These are phyloP conservation scores for Xylaria flabelliformis DNA, from an alignment of 495 filamentous ascomycete species.

Conservation along the genomic window DNA sequence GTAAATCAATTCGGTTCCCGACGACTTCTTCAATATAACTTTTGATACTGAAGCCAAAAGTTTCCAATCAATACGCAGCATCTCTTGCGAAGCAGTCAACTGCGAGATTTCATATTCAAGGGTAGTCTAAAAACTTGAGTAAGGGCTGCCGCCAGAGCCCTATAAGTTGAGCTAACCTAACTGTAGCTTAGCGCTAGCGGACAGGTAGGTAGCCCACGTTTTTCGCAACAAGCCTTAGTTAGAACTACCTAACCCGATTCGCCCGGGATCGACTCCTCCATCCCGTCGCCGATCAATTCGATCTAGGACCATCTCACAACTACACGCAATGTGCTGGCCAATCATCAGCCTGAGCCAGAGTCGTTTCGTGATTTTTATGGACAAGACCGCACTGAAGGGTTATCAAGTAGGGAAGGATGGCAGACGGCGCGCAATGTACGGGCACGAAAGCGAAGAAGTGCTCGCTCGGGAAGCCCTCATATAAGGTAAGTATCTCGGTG, in stretches of 20 bases:
- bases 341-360: neutral
- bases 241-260: neutral
- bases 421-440: neutral
- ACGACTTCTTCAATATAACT: neutral
- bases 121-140: too few relatives aligned
- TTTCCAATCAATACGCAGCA: neutral
- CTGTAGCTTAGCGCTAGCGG: too few relatives aligned
- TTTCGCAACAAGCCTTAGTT: too few relatives aligned
- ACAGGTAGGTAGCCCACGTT: neutral
- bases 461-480: neutral
- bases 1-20: neutral
- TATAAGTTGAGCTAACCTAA: too few relatives aligned
- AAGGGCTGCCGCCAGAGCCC: neutral
- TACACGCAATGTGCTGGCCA: neutral
- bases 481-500: neutral
- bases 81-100: too few relatives aligned
- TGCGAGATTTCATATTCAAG: too few relatives aligned
- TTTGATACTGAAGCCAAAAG: neutral
- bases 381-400: neutral
- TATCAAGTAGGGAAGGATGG: neutral
- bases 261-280: neutral
- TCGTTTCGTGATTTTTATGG: neutral
- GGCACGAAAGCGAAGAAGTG: neutral
- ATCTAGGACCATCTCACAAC: neutral
- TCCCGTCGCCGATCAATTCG: neutral